Evolutionary conservation across 163 green algal genomes (phyloP).

Genomic region (Coccomyxa subellipsoidea): DNA sequence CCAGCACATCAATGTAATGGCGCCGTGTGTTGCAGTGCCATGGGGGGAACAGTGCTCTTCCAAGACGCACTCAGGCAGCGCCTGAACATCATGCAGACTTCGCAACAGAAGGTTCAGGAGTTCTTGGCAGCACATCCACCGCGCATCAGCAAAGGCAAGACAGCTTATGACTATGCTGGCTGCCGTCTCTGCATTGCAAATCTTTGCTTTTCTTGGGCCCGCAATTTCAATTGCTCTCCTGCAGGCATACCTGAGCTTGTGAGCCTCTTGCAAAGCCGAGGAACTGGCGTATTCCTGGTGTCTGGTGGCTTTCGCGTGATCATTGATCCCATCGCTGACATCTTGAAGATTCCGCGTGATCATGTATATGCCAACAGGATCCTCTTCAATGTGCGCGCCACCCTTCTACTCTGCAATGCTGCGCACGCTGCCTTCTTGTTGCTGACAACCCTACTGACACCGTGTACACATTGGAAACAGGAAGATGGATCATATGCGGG

Average conservation of each 20-base stretch:
- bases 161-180: not conserved
- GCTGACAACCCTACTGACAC: too few relatives aligned
- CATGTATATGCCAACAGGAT: slow-evolving; percentile 96
- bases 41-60: slow-evolving; percentile 90
- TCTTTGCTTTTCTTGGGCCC: not conserved
- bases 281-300: slow-evolving; percentile 90
- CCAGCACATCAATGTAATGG: too few relatives aligned
- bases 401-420: not conserved
- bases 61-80: slow-evolving; percentile 83
- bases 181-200: not conserved
- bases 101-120: slow-evolving; percentile 52
- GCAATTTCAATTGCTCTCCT: not conserved
- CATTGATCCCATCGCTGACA: slow-evolving; percentile 90
- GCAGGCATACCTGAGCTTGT: slow-evolving; percentile 91
- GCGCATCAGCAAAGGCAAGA: slow-evolving; percentile 47
- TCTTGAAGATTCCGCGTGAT: slow-evolving; percentile 75
- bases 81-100: slow-evolving; percentile 83
- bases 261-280: slow-evolving; percentile 47
- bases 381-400: slow-evolving; percentile 69
- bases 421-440: not conserved
- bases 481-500: slow-evolving; percentile 78
- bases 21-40: slow-evolving; percentile 66
- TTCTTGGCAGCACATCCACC: slow-evolving; percentile 81
- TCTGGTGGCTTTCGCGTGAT: slow-evolving; percentile 95
- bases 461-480: too few relatives aligned